Evolutionary conservation across 306 rosid genomes (phyloP), one percentile per base, ranked within the genome.

Genomic region (Quercus robur): DNA sequence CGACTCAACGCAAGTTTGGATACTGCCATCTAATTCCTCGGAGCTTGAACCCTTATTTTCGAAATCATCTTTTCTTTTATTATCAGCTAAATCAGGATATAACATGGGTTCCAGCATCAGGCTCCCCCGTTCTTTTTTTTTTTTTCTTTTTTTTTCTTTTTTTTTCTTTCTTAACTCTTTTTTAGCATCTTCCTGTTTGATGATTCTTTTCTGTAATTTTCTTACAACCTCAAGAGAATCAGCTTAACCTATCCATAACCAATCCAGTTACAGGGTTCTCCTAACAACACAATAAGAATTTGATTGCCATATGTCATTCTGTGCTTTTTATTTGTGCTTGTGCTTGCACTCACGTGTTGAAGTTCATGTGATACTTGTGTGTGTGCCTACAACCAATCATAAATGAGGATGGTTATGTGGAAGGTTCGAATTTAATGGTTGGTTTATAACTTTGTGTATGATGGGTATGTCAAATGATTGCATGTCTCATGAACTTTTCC

Each of bases 401-500:
- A 30, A 64, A 33, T 3, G 19, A 30, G 66, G 52, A 23, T 64
- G 21, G 30, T 25, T 46, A 58, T 71, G 23, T 28, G 21, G 44
- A 68, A 77, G 80, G n/a, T 54, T 20, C 28, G n/a, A n/a, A 5
- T 20, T 12, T 46, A 62, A 13, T 28, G 64, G 35, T 66, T 59
- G 51, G 26, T 31, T 2, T 68, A 38, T 18, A 11, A 35, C 21
- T 33, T 26, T 26, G 72, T 18, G 25, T 67, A n/a, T 9, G 25
- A 23, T 35, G 23, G 51, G 51, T 18, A 8, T 9, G 26, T 67
- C n/a, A 4, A n/a, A 64, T 64, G 77, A 61, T 66, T 77, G 74
- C 62, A 51, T 71, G 70, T 76, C 18, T 80, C 75, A 63, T 30
- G 77, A 63, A 31, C 73, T 77, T 68, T 46, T 73, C 49, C 6